Evolutionary conservation across 164 flowering plant species (phyloP), one percentile per base, ranked within the genome.

Genomic region (Houttuynia cordata): DNA sequence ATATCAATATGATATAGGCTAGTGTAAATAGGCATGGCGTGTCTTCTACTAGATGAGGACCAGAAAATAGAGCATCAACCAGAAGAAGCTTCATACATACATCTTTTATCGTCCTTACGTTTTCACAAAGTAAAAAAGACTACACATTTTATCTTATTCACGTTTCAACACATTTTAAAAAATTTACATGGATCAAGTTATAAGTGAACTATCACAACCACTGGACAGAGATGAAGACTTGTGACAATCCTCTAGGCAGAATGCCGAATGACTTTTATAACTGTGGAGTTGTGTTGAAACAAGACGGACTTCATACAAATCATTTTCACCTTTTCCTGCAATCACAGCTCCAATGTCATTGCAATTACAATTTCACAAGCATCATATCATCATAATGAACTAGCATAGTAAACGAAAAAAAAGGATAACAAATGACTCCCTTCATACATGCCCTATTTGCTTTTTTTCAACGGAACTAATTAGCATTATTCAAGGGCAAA

Each of bases 241-340:
- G 49, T 45, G 13, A 45, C 49, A 45, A 45, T 17, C 49, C 12
- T 45, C 49, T 17, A 10, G 17, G 17, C 17, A 12, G 51, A 25
- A 30, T 20, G 50, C n/a, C 20, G 49, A 49, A 50, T 10, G 30
- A 50, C 12, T 10, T 61, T 59, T 61, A 62, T 67, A 58, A 39
- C 58, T 53, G 73, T 8, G 62, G 21, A 53, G 37, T 62, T 51
- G 92, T 67, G 63, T 85, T 66, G 39, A 88, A 53, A 87, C 80
- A 19, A 92, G 89, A 24, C 79, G 74, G 60, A 92, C 96, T 79
- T 92, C 95, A 55, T 84, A 87, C 9, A 77, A 63, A 68, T 73
- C 65, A 10, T 74, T 72, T 52, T 70, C 88, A 57, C 84, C 83
- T 73, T 77, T 76, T n/a, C 77, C 98, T 92, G 88, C 79, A 80